Evolutionary conservation across 768 basidiomycete genomes (phyloP).

Genomic region (Paxillus involutus): DNA sequence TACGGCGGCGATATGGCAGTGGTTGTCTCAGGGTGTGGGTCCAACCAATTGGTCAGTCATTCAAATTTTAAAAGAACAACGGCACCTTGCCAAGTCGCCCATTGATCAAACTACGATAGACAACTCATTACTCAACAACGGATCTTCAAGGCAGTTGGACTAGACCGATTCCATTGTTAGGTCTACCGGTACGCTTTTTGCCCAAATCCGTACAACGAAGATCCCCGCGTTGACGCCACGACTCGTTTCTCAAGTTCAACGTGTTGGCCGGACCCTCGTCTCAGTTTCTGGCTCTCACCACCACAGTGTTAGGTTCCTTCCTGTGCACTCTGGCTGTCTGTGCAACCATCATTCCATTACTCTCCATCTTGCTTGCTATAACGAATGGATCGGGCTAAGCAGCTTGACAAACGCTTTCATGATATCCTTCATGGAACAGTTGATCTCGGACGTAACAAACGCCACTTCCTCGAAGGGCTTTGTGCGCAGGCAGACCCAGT

Average conservation of each 20-base stretch:
- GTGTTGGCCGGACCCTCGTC: too few species aligned
- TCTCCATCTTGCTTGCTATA: background rate
- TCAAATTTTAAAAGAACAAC: too few species aligned
- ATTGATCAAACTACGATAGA: background rate
- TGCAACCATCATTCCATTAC: background rate
- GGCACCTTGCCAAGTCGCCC: too few species aligned
- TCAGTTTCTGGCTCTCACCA: too few species aligned
- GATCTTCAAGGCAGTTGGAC: too few species aligned
- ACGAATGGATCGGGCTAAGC: conserved; percentile 23
- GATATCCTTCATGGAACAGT: conserved; percentile 32
- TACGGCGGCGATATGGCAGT: too few species aligned
- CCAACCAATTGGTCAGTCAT: too few species aligned
- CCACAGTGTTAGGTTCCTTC: too few species aligned
- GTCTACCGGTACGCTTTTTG: background rate
- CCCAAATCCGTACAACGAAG: too few species aligned
- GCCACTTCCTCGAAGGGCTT: conserved; percentile 46
- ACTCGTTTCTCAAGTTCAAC: too few species aligned
- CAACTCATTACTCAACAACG: background rate
- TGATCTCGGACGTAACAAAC: conserved; percentile 25
- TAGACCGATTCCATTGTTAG: background rate
- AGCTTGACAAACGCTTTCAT: conserved; percentile 36
- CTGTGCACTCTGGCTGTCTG: background rate
- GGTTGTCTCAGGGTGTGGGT: too few species aligned
- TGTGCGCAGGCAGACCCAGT: conserved; percentile 38
- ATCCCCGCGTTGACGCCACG: too few species aligned